Percentiles rank a stretch among this genome's conserved stretches.
Conservation (phyloP, 192 early-diverging fungal species). For the Dissophora globulifera region DNA sequence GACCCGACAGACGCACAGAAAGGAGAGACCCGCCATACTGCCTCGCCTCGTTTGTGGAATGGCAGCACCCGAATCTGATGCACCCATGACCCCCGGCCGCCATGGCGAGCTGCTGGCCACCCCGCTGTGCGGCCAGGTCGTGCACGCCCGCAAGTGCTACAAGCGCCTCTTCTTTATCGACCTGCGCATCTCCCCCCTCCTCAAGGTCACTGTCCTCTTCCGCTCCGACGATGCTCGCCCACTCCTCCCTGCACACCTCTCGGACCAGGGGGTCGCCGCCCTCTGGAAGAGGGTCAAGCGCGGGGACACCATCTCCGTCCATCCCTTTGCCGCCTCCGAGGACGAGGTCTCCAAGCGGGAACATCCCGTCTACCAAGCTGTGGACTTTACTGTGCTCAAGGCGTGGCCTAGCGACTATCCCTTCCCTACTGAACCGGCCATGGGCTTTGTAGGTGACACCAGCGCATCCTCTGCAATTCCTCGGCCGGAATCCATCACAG, state of each 20-base stretch:
- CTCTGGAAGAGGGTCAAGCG: constrained; percentile 34
- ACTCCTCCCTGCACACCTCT: constrained; percentile 1
- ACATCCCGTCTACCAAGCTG: constrained; percentile 34
- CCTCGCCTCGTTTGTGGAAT: too few species aligned
- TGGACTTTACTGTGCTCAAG: constrained; percentile 23
- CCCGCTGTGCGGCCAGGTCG: constrained; percentile 36
- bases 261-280: constrained; percentile 12
- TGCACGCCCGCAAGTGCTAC: constrained; percentile 45
- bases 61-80: too few species aligned
- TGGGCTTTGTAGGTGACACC: constrained; percentile 16
- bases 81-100: too few species aligned
- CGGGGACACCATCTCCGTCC: constrained; percentile 20
- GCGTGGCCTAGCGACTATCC: constrained; percentile 31
- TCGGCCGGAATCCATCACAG: background rate
- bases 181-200: constrained; percentile 18
- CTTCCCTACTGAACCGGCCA: constrained; percentile 36
- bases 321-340: constrained; percentile 22
- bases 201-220: constrained; percentile 54
- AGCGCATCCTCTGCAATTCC: background rate
- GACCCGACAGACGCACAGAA: too few species aligned
- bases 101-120: too few species aligned
- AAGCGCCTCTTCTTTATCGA: constrained; percentile 46
- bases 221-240: constrained; percentile 55
- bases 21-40: too few species aligned
- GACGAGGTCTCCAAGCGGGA: constrained; percentile 24